Conservation (phyloP, 2,329 filamentous ascomycete genomes). For the Escovopsis sp. region DNA sequence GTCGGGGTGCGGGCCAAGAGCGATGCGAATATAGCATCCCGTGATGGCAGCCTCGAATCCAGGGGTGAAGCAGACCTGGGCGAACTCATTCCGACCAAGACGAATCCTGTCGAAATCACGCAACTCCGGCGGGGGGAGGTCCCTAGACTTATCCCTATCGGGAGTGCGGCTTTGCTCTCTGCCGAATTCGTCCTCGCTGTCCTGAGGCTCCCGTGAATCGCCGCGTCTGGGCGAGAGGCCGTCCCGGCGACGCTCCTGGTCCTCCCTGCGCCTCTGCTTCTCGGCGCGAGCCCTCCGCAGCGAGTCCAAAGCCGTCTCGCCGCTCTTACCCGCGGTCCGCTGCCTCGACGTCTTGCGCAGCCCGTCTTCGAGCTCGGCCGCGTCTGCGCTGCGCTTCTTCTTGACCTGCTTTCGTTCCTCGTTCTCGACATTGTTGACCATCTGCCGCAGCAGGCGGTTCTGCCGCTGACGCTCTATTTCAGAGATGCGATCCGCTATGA, state of each 20-base stretch:
- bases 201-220: conserved; percentile 34
- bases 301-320: conserved; percentile 53
- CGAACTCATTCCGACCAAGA: conserved; percentile 73
- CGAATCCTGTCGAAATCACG: conserved; percentile 73
- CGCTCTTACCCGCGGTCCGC: conserved; percentile 33
- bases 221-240: conserved; percentile 20
- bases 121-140: conserved; percentile 55
- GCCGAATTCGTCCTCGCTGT: conserved; percentile 70
- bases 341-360: conserved; percentile 56
- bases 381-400: conserved; percentile 64
- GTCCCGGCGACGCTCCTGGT: conserved; percentile 46
- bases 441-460: conserved; percentile 64
- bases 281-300: conserved; percentile 46
- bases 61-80: conserved; percentile 84
- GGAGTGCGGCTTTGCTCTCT: conserved; percentile 38
- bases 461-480: conserved; percentile 72
- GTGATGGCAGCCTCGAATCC: conserved; percentile 69
- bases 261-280: conserved; percentile 34
- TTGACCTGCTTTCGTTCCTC: conserved; percentile 37
- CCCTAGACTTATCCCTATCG: conserved; percentile 51
- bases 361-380: conserved; percentile 65
- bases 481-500: conserved; percentile 74
- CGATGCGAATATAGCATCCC: conserved; percentile 75
- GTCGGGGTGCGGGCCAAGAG: conserved; percentile 60
- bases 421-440: conserved; percentile 52